phyloP scores from a whole-genome alignment of 2,329 filamentous ascomycete species.

The Trichoderma citrinoviride region DNA sequence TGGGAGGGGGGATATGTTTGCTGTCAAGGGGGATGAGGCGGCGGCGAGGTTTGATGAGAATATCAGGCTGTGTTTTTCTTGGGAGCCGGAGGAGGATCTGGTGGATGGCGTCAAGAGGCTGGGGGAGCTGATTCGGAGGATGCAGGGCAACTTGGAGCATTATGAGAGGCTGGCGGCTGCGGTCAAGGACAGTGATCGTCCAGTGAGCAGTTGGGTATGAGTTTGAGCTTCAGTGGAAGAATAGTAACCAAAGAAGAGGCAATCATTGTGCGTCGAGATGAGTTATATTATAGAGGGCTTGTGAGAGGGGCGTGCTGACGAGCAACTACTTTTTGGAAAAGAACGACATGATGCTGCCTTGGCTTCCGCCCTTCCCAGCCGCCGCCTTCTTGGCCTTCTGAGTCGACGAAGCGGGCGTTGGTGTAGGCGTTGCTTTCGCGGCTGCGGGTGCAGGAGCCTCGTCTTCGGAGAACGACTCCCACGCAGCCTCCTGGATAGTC shows the following conservation, averaged over 20 bases:
- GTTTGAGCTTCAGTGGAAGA: neutral
- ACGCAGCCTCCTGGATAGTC: slow-evolving; percentile 77
- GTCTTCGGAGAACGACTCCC: slow-evolving; percentile 94
- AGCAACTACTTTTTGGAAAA: slow-evolving; percentile 73
- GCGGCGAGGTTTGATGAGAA: slow-evolving; percentile 56
- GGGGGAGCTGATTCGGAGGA: slow-evolving; percentile 43
- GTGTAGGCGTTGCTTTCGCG: slow-evolving; percentile 53
- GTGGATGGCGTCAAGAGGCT: slow-evolving; percentile 66
- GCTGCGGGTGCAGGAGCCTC: slow-evolving; percentile 55
- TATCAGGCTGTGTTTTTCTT: slow-evolving; percentile 68
- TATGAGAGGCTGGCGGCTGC: slow-evolving; percentile 26
- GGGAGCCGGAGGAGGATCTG: slow-evolving; percentile 65
- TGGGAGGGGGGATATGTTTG: slow-evolving; percentile 67
- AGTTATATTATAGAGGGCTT: neutral
- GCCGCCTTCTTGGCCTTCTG: slow-evolving; percentile 53
- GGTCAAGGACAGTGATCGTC: neutral
- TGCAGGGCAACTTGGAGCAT: slow-evolving; percentile 31
- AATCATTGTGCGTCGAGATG: neutral
- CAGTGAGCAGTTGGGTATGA: slow-evolving; percentile 7
- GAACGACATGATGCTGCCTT: slow-evolving; percentile 89
- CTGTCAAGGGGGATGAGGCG: slow-evolving; percentile 57
- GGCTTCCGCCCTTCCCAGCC: slow-evolving; percentile 51
- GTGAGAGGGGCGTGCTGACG: neutral
- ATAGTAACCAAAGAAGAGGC: neutral
- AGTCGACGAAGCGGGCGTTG: slow-evolving; percentile 46